Base-by-base conservation (phyloP, 179 eudicot species). In the Drosera spatulata region DNA sequence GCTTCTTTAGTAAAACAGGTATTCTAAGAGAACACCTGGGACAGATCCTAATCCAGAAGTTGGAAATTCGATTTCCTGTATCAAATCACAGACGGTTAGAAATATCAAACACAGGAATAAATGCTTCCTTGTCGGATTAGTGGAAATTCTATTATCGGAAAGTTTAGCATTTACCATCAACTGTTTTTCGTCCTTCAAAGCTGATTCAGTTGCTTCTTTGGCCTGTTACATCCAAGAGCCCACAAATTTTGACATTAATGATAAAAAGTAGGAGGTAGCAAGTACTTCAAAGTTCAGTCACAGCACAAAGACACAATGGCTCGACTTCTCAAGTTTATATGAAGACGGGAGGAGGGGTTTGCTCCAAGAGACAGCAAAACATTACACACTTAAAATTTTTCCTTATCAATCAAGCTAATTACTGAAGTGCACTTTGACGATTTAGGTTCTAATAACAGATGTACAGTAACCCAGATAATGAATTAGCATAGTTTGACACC, bases 41-140 rank as follows among this genome's bases (percentile, higher is more conserved):
- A 88, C 97, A 63, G 97, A 91, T 63, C 71, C 73, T 61, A 91
- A 76, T 65, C 96, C 97, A 49, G 97, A 84, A 56, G 97, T 88
- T 52, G 96, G 97, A 70, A 91, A 91, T 67, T 91, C 97, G 63
- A 91, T 85, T 83, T 91, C 96, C 96, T 91, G 85, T 64, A 70
- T 52, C 63, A 47, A 22, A 22, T 22, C 33, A 22, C 33, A 22
- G 33, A 22, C 1, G 33, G 33, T 22, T 14, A 58, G 60, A 61
- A 50, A 45, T 61, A 75, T 80, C 66, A 79, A 66, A 71, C 66
- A 77, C 63, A 64, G 52, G 58, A 49, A 63, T 44, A n/a, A 42
- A 13, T 7, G 58, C 13, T 39, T 33, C 5, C 52, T 50, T 6
- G 39, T 10, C 8, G 37, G 2, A 14, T 38, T 3, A 50, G 3